These are phyloP conservation scores for Epichloe bromicola DNA, from an alignment of 2,329 filamentous ascomycete species.

Conservation along the genomic window DNA sequence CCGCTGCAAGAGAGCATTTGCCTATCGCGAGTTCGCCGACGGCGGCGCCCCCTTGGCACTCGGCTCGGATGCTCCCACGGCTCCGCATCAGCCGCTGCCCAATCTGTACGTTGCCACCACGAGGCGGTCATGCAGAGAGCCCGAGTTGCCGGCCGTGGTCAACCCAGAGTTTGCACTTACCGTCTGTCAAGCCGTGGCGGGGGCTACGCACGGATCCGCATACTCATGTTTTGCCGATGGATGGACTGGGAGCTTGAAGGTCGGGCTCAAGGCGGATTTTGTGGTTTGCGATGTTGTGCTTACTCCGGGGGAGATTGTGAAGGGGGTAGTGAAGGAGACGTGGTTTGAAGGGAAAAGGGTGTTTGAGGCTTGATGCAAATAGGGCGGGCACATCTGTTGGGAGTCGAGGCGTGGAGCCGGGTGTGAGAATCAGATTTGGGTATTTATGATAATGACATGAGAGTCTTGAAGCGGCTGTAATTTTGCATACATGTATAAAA, in stretches of 20 bases:
- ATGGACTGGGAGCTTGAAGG: constrained; percentile 37
- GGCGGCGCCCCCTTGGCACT: constrained; percentile 41
- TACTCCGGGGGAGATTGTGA: constrained; percentile 32
- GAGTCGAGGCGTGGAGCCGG: too few relatives aligned
- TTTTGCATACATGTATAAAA: too few relatives aligned
- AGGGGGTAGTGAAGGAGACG: constrained; percentile 33
- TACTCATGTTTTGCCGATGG: constrained; percentile 45
- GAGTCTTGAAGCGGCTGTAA: background rate
- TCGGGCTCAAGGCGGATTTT: constrained; percentile 44
- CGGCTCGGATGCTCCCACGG: constrained; percentile 47
- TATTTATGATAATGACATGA: background rate
- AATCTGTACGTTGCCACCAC: constrained; percentile 50
- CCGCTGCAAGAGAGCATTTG: constrained; percentile 45
- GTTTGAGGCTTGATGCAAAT: constrained; percentile 10
- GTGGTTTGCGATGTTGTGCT: constrained; percentile 37
- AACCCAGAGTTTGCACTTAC: constrained; percentile 41
- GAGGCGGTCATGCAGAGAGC: constrained; percentile 39
- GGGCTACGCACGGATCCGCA: constrained; percentile 41
- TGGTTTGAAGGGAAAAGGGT: constrained; percentile 37
- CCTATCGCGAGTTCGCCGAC: constrained; percentile 47
- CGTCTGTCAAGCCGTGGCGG: constrained; percentile 39
- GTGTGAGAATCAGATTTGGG: background rate
- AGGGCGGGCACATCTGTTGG: too few relatives aligned
- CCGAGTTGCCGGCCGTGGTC: constrained; percentile 25
- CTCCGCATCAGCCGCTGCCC: constrained; percentile 37